Base-by-base conservation (phyloP, 208 protist species). In the Leishmania mexicana region DNA sequence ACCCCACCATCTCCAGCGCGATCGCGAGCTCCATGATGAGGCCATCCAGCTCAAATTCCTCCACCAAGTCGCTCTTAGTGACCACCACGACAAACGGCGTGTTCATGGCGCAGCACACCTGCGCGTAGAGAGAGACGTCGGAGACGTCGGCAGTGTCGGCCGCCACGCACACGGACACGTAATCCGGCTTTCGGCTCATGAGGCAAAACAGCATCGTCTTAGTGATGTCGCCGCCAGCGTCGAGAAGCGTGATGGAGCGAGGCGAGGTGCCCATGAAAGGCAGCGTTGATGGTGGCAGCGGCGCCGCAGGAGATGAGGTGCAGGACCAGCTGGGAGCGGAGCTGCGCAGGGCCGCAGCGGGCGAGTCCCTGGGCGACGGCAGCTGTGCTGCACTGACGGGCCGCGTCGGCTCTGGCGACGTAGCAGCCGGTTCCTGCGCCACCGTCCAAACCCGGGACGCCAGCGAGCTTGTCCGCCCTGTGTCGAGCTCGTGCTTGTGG, bases 401-500 rank as follows among this genome's bases (percentile, higher is more conserved):
- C 17, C 42, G 40, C 3, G 28, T 65, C 62, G 28, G 60, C 13
- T n/a, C 57, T n/a, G 58, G 21, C 3, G 47, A 35, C n/a, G 67
- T 42, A 3, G 6, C 45, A 3, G 65, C 40, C 1, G 57, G 54
- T 28, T 73, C 47, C 62, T 72, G 76, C 68, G 80, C 21, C 49
- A 96, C 88, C 1, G 92, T 83, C 84, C 97, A 98, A 64, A 99
- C 90, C 1, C 99, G 95, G 45, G 98, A 95, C 40, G 90, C 89
- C 57, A 99, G 93, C 47, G 90, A 96, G n/a, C 92, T 97, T 2
- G 99, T 99, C 47, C 95, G 88, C 5, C 98, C 98, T 13, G 89
- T 94, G 58, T 97, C 87, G 17, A 99, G 83, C 84, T 99, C 98
- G 85, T 99, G 99, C 75, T 98, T 97, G 95, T 99, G 99, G 78